Conservation (phyloP, 208 protist species). For the Wallacemonas sp. region DNA sequence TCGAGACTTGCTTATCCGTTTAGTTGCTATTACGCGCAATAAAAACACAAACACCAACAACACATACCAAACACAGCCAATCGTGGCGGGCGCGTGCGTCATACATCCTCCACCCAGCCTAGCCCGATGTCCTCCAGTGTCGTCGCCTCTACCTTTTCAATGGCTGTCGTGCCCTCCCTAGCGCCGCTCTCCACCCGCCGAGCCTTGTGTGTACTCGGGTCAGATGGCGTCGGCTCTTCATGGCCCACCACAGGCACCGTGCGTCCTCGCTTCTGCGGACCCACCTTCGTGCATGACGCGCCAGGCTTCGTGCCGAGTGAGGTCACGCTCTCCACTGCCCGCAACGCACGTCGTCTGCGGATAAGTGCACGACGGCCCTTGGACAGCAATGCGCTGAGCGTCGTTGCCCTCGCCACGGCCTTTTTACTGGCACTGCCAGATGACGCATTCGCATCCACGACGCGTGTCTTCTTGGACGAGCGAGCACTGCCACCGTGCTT, state of each 20-base stretch:
- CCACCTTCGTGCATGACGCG: too few relatives aligned
- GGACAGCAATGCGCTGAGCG: background rate
- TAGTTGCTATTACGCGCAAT: background rate
- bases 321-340: too few relatives aligned
- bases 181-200: background rate
- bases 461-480: too few relatives aligned
- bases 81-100: background rate
- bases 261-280: too few relatives aligned
- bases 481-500: too few relatives aligned
- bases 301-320: too few relatives aligned
- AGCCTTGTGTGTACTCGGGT: background rate
- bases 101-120: conserved; percentile 13
- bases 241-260: too few relatives aligned
- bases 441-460: too few relatives aligned
- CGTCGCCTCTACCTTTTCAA: background rate
- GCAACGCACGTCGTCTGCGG: background rate
- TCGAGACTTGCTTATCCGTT: background rate
- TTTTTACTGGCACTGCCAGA: too few relatives aligned
- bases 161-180: conserved; percentile 1
- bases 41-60: background rate
- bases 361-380: background rate
- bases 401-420: background rate
- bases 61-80: background rate
- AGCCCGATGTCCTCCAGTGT: background rate
- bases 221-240: too few relatives aligned